These are phyloP conservation scores for Malus fusca DNA, from an alignment of 306 rosid species.

Conservation along the genomic window DNA sequence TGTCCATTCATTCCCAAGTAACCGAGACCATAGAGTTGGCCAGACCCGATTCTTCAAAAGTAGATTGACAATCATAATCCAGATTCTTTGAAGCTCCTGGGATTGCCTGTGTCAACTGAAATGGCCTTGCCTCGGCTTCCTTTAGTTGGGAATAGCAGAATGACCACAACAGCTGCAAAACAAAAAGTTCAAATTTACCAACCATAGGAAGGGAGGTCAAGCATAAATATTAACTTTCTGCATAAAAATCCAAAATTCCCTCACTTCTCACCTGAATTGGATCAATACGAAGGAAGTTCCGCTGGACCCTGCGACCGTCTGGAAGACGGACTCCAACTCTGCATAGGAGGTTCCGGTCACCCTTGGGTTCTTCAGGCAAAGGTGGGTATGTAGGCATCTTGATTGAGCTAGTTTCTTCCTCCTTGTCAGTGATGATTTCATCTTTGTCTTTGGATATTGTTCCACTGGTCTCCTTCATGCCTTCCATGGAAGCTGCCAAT, in stretches of 20 bases:
- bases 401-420: constrained; percentile 31
- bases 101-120: constrained; percentile 74
- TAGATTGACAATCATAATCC: constrained; percentile 48
- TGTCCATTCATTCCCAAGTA: constrained; percentile 68
- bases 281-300: constrained; percentile 66
- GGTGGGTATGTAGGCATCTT: constrained; percentile 56
- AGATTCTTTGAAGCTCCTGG: constrained; percentile 74
- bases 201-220: neutral
- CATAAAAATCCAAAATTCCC: neutral
- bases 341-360: constrained; percentile 66
- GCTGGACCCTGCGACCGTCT: constrained; percentile 77
- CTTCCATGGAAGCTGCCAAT: constrained; percentile 65
- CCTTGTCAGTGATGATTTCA: constrained; percentile 24
- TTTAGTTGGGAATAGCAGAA: constrained; percentile 56
- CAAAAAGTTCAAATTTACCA: neutral
- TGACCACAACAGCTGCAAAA: constrained; percentile 89
- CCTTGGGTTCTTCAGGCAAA: constrained; percentile 84
- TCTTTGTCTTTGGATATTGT: constrained; percentile 26
- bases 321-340: constrained; percentile 90
- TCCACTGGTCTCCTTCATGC: constrained; percentile 41
- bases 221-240: neutral
- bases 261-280: constrained; percentile 61
- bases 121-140: constrained; percentile 53
- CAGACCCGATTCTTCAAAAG: constrained; percentile 77
- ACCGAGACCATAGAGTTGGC: constrained; percentile 91